Base-by-base conservation (phyloP, 2,329 filamentous ascomycete species). In the Didymella lethalis region DNA sequence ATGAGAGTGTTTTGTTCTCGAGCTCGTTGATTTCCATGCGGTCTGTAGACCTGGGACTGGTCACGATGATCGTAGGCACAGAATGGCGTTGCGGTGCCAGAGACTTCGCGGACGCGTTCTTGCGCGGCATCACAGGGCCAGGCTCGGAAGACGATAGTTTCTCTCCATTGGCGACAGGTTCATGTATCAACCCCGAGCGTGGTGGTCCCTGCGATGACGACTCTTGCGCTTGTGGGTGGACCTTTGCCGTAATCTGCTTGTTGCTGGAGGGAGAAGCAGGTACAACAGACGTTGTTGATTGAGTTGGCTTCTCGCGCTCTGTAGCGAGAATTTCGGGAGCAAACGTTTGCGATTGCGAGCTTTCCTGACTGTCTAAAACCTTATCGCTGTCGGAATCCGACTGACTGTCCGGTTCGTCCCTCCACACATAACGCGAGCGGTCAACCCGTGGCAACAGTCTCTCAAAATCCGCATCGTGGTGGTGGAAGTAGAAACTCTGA, bases 401-500 rank as follows among this genome's bases (percentile, higher is more conserved):
- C 31, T 48, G 28, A 20, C 18, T 40, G n/a, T 14, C 44, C 28
- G 38, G 40, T 23, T 46, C 18, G 29, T 51, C 52, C 18, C 43
- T 23, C 41, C 38, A 20, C 10, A 16, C 46, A n/a, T 54, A 59
- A 4, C 26, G 49, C 12, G 58, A 57, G 18, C 46, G 50, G 11
- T 58, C 61, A 1, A 52, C 41, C 10, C 45, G 48, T 18, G 55
- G 50, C 31, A 52, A 18, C 12, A 52, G 20, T 11, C 8, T 49
- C 18, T 41, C 8, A 29, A 62, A 62, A 7, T 52, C 41, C 1
- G 43, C 43, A 8, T 62, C 51, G n/a, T 40, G 26, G 14, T 62
- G 59, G 11, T 52, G 46, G 3, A 62, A 58, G 26, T 56, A 59
- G 40, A 62, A 59, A 2, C 41, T 52, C n/a, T 48, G 29, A 2